Evolutionary conservation across 805 yeast species (phyloP), one percentile per base, ranked within the genome.

Genomic region (Saturnispora ahearnii): DNA sequence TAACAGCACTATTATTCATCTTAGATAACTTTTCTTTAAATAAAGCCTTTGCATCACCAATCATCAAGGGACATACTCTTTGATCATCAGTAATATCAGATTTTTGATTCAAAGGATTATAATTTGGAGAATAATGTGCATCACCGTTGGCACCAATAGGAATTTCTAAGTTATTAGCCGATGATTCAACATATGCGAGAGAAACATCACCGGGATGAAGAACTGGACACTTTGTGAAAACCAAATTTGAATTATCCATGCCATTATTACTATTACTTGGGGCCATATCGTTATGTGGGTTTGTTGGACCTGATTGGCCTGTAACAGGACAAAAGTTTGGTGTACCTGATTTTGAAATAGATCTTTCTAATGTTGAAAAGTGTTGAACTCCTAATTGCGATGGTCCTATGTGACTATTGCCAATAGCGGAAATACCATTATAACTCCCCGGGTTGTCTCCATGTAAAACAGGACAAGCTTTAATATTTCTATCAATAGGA

Each of bases 41-140:
- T 30, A 67, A 43, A 8, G 65, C 66, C 40, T 69, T 59, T 3
- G 71, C 72, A 54, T 72, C 76, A 43, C 74, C 74, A 41, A 71
- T 65, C 75, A 72, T 72, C 53, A 72, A 53, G 1, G 76, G 76
- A 51, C 75, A 72, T 5, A 71, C 73, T 51, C 68, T 70, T 2
- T 67, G 66, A 30, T 67, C 71, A 28, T 60, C 64, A 3, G 57
- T 52, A 48, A 52, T 68, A 50, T 60, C 66, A 11, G 13, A 26
- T 32, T 31, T 21, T 26, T 28, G 26, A 12, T 18, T 36, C 12
- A 36, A 24, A 18, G 6, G 43, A 18, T 44, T 52, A 26, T 32
- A 44, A 12, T 48, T 37, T 36, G 40, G 40, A 11, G 41, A 38
- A 24, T n/a, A 13, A 12, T 33, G 13, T 9, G 38, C 40, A 26